Evolutionary conservation across 345 rosid species (phyloP).

Genomic region (Brassica juncea): DNA sequence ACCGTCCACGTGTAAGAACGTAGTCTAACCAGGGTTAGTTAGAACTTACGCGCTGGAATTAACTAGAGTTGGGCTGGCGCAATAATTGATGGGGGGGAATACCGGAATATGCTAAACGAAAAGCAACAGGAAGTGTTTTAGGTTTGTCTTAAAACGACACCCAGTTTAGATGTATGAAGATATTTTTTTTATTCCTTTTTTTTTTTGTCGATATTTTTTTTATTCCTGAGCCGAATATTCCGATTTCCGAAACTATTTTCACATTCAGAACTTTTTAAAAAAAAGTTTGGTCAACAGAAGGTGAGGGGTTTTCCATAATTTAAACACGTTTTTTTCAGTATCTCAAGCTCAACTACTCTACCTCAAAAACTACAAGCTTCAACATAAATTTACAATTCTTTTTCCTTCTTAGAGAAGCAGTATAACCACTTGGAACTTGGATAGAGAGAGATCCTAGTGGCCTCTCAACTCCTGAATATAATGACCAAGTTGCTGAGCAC

Average conservation of each 20-base stretch:
- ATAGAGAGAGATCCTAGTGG: constrained; percentile 46
- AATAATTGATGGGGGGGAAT: constrained; percentile 27
- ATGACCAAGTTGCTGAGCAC: constrained; percentile 69
- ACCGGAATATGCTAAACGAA: constrained; percentile 12
- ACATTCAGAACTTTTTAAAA: neutral
- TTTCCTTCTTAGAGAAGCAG: neutral
- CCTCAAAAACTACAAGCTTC: constrained; percentile 28
- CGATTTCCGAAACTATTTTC: neutral
- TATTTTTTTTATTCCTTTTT: too few species aligned
- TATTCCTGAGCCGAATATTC: neutral
- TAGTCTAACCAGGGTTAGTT: constrained; percentile 40
- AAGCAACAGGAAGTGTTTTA: constrained; percentile 20
- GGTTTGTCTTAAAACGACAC: constrained; percentile 12
- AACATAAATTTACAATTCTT: constrained; percentile 24
- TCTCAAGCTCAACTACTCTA: constrained; percentile 19
- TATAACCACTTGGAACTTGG: constrained; percentile 17
- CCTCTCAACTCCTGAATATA: constrained; percentile 72
- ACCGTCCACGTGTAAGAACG: constrained; percentile 56
- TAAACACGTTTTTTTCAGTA: neutral
- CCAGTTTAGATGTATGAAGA: constrained; percentile 10
- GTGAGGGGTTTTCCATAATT: neutral
- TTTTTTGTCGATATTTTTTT: too few species aligned
- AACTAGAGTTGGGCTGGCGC: constrained; percentile 52
- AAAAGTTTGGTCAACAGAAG: neutral
- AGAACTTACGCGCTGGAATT: constrained; percentile 25